These are phyloP conservation scores for Dalbergia oliveri DNA, from an alignment of 306 rosid genomes.

Conservation along the genomic window DNA sequence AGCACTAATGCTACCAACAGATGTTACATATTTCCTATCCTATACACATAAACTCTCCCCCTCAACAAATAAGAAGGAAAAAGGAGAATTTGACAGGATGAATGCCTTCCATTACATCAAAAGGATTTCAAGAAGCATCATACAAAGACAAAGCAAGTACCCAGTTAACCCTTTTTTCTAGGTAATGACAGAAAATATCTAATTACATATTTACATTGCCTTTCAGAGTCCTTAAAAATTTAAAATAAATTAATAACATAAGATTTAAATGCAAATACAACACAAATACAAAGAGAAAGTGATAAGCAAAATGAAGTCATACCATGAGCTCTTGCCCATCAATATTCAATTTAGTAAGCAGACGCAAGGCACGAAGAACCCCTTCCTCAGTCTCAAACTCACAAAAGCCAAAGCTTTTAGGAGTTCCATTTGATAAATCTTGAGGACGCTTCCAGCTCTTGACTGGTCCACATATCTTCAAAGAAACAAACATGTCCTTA, in stretches of 20 bases:
- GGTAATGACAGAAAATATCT: neutral
- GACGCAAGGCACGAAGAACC: slow-evolving; percentile 93
- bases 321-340: slow-evolving; percentile 97
- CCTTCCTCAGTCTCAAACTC: slow-evolving; percentile 99
- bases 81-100: neutral
- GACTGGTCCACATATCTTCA: slow-evolving; percentile 91
- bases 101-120: neutral
- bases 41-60: neutral
- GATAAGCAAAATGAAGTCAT: slow-evolving; percentile 45
- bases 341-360: slow-evolving; percentile 81
- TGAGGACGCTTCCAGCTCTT: slow-evolving; percentile 98
- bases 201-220: slow-evolving; percentile 5
- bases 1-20: neutral
- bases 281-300: neutral
- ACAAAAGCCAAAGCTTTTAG: slow-evolving; percentile 90
- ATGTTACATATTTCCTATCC: slow-evolving; percentile 3
- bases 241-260: neutral
- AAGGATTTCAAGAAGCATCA: neutral
- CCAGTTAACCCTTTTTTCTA: neutral
- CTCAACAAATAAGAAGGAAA: neutral
- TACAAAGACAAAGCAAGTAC: neutral
- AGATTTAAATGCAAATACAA: neutral
- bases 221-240: neutral
- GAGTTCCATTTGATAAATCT: slow-evolving; percentile 87
- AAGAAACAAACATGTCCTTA: slow-evolving; percentile 25